These are phyloP conservation scores for Pythium oligandrum DNA, from an alignment of 352 stramenopile genomes.

Conservation along the genomic window DNA sequence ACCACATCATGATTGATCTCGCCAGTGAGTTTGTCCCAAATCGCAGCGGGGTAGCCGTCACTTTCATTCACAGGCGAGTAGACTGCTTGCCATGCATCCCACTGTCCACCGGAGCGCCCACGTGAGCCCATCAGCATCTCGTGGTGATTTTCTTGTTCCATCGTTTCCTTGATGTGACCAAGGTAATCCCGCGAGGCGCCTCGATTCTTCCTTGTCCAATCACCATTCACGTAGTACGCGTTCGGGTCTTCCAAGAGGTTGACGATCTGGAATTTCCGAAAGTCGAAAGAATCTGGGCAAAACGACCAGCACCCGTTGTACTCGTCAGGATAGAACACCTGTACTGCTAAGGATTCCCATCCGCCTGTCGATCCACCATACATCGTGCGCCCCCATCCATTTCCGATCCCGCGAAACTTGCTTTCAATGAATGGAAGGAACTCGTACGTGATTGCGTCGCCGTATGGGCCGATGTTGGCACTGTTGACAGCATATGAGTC, in stretches of 20 bases:
- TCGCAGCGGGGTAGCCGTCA: constrained; percentile 49
- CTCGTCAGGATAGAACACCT: constrained; percentile 72
- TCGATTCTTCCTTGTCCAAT: constrained; percentile 72
- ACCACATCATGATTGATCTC: constrained; percentile 54
- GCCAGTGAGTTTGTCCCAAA: constrained; percentile 69
- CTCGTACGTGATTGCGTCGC: constrained; percentile 71
- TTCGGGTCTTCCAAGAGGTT: constrained; percentile 57
- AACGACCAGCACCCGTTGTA: constrained; percentile 85
- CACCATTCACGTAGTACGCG: constrained; percentile 58
- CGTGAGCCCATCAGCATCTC: constrained; percentile 57
- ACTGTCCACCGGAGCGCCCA: constrained; percentile 62
- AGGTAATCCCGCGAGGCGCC: constrained; percentile 57
- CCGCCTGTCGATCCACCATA: constrained; percentile 71
- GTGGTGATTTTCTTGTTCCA: constrained; percentile 75
- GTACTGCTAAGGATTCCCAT: constrained; percentile 69
- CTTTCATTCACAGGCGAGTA: constrained; percentile 60
- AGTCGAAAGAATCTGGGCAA: constrained; percentile 71
- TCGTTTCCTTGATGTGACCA: constrained; percentile 62
- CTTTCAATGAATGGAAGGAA: constrained; percentile 63
- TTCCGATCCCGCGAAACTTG: constrained; percentile 56
- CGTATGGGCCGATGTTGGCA: constrained; percentile 69
- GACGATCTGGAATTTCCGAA: constrained; percentile 71
- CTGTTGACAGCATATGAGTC: constrained; percentile 77
- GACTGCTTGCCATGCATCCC: constrained; percentile 70
- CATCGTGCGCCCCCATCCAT: constrained; percentile 66